A percentile compares a stretch with the other conserved stretches of the same genome.
These are phyloP conservation scores for Coprinopsis strossmayeri DNA, from an alignment of 768 basidiomycete species.

Conservation along the genomic window DNA sequence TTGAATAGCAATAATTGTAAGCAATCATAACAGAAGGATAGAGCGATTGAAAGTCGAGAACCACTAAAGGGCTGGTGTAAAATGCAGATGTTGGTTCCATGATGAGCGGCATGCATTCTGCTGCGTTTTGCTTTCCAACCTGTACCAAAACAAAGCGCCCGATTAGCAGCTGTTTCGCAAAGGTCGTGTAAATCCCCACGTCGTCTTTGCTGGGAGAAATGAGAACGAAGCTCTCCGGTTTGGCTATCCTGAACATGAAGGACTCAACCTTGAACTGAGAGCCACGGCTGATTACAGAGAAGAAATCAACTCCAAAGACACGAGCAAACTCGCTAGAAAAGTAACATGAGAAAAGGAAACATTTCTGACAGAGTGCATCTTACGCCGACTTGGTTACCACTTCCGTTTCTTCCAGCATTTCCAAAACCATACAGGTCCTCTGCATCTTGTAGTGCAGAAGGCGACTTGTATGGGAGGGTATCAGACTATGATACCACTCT, in stretches of 20 bases:
- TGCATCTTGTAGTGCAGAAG: slow-evolving; percentile 59
- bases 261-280: slow-evolving; percentile 99
- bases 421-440: slow-evolving; percentile 63
- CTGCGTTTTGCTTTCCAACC: slow-evolving; percentile 95
- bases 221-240: slow-evolving; percentile 89
- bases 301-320: slow-evolving; percentile 96
- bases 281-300: slow-evolving; percentile 88
- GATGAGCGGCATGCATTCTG: slow-evolving; percentile 91
- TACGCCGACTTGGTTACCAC: slow-evolving; percentile 88
- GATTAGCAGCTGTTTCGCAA: too few species aligned
- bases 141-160: slow-evolving; percentile 33
- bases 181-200: too few species aligned
- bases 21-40: slow-evolving; percentile 99
- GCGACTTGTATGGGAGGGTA: slow-evolving; percentile 46
- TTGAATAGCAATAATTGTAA: slow-evolving; percentile 96
- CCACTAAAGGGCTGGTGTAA: slow-evolving; percentile 87
- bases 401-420: slow-evolving; percentile 78
- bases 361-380: slow-evolving; percentile 25
- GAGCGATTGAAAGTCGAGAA: slow-evolving; percentile 93
- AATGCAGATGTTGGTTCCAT: slow-evolving; percentile 93
- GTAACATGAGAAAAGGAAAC: not conserved
- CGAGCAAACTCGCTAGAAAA: slow-evolving; percentile 84
- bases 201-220: slow-evolving; percentile 85
- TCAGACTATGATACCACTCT: slow-evolving; percentile 57
- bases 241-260: slow-evolving; percentile 95